These are phyloP conservation scores for Zygotorulaspora florentina DNA, from an alignment of 805 yeast species.

Conservation along the genomic window DNA sequence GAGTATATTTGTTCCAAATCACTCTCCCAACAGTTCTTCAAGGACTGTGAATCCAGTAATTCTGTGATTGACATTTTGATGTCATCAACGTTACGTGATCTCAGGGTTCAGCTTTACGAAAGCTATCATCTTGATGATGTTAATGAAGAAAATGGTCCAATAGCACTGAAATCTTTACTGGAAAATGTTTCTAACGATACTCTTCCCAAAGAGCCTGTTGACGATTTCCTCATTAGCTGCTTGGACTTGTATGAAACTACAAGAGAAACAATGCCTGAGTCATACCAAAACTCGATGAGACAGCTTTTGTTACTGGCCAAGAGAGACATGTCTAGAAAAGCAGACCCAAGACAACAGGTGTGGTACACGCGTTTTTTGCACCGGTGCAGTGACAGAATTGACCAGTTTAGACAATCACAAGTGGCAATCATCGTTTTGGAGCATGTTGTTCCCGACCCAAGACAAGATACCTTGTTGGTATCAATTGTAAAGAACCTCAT, in stretches of 20 bases:
- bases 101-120: constrained; percentile 7
- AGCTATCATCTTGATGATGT: constrained; percentile 5
- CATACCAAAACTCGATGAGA: constrained; percentile 14
- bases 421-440: constrained; percentile 11
- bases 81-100: constrained; percentile 14
- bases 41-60: constrained; percentile 5
- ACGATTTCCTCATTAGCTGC: constrained; percentile 10
- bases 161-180: constrained; percentile 7
- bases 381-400: constrained; percentile 2
- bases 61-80: constrained; percentile 14
- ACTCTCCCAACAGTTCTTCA: constrained; percentile 6
- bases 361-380: constrained; percentile 8
- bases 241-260: constrained; percentile 12
- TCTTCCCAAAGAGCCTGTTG: constrained; percentile 12
- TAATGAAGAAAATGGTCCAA: constrained; percentile 9
- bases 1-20: constrained; percentile 8
- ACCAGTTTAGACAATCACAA: constrained; percentile 6
- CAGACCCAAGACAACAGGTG: constrained; percentile 9
- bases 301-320: constrained; percentile 12
- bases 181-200: constrained; percentile 5
- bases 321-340: constrained; percentile 8
- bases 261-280: constrained; percentile 11
- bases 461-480: constrained; percentile 13
- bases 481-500: constrained; percentile 22
- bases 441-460: constrained; percentile 23